phyloP scores from a whole-genome alignment of 805 yeast species.

The Candida berthetii region DNA sequence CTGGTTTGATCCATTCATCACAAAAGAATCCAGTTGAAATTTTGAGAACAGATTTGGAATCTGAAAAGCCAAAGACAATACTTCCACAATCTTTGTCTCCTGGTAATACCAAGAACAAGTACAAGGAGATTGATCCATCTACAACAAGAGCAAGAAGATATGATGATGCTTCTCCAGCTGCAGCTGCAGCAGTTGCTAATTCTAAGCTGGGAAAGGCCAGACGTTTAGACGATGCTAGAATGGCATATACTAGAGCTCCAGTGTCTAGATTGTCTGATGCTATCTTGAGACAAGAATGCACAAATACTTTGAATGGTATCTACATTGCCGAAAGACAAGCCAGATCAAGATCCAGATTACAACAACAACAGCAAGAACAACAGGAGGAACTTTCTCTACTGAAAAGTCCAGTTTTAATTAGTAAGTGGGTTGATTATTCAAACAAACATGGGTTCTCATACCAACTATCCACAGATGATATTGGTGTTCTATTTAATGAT shows the following conservation, averaged over 20 bases:
- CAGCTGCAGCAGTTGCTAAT: too few species aligned
- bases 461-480: conserved; percentile 82
- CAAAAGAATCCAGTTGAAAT: conserved; percentile 63
- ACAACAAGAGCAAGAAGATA: conserved; percentile 14
- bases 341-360: conserved; percentile 11
- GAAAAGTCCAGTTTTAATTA: conserved; percentile 62
- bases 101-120: conserved; percentile 82
- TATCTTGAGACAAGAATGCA: conserved; percentile 37
- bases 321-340: conserved; percentile 38
- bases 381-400: too few species aligned
- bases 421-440: conserved; percentile 98
- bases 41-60: conserved; percentile 60
- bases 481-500: conserved; percentile 87
- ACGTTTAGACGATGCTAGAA: conserved; percentile 32
- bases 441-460: conserved; percentile 94
- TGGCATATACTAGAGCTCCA: conserved; percentile 11
- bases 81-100: conserved; percentile 91
- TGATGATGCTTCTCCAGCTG: conserved; percentile 13
- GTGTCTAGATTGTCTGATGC: conserved; percentile 18
- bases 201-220: conserved; percentile 27
- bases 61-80: conserved; percentile 61
- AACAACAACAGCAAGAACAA: conserved; percentile 2
- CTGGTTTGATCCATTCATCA: conserved; percentile 49
- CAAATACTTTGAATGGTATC: conserved; percentile 38
- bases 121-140: conserved; percentile 47